Percentiles rank a stretch among this genome's conserved stretches.
phyloP scores from a whole-genome alignment of 2,329 filamentous ascomycete species.

The Ceratocystis ficicola region DNA sequence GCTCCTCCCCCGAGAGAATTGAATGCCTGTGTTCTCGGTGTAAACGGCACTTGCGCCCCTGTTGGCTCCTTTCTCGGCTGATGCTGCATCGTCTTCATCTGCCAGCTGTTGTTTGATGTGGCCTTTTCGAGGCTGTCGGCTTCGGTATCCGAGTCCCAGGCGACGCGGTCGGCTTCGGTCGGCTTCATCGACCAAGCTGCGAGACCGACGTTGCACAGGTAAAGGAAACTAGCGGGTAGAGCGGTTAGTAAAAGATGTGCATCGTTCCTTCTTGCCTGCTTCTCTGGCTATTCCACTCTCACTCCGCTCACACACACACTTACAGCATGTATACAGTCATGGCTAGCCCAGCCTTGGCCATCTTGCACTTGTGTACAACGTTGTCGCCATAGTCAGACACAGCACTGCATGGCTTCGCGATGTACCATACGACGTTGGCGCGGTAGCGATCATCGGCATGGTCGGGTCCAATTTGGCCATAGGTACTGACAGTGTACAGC shows the following conservation, averaged over 20 bases:
- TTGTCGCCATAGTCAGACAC: conserved; percentile 27
- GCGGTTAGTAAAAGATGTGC: no score
- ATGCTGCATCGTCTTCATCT: conserved; percentile 43
- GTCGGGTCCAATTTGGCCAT: conserved; percentile 62
- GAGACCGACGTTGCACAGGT: conserved; percentile 31
- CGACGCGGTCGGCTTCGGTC: conserved; percentile 41
- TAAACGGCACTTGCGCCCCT: conserved; percentile 38
- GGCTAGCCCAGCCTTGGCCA: conserved; percentile 57
- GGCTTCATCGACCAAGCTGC: conserved; percentile 47
- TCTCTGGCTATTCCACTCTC: no score
- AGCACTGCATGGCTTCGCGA: conserved; percentile 50
- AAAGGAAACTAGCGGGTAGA: conserved; percentile 16
- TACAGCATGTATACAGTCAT: conserved; percentile 56
- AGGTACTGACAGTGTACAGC: conserved; percentile 54
- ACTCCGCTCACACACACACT: conserved; percentile 28
- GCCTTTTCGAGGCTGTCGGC: conserved; percentile 28
- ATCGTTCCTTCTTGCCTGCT: neutral
- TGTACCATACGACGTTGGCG: conserved; percentile 60
- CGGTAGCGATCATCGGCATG: conserved; percentile 52
- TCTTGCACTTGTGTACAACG: conserved; percentile 48
- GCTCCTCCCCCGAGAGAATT: conserved; percentile 41
- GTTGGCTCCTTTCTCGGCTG: conserved; percentile 24
- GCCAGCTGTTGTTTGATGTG: conserved; percentile 36
- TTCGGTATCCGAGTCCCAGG: conserved; percentile 31
- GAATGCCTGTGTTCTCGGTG: conserved; percentile 56